Percentiles rank a stretch among this genome's conserved stretches.
phyloP scores from a whole-genome alignment of 2,329 filamentous ascomycete genomes.

The Emmonsiellopsis sp. region DNA sequence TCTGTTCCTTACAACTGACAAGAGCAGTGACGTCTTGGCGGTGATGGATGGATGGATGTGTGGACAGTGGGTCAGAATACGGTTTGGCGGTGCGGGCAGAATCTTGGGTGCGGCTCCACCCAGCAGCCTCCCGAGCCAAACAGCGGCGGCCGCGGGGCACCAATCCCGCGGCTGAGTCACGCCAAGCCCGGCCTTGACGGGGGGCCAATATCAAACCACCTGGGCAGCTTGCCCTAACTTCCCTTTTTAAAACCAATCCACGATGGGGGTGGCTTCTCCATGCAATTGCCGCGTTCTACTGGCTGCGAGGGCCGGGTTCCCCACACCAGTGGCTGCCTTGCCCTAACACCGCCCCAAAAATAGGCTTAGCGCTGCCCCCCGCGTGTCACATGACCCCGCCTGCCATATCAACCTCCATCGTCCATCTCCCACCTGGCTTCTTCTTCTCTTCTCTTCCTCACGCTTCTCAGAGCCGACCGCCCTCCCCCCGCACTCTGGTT shows the following conservation, averaged over 20 bases:
- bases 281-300: constrained; percentile 5
- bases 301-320: not conserved
- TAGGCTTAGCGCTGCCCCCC: not conserved
- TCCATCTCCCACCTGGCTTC: constrained; percentile 24
- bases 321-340: constrained; percentile 4
- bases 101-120: not conserved
- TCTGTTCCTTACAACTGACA: too few species aligned
- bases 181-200: not conserved
- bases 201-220: not conserved
- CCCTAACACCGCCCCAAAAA: constrained; percentile 1
- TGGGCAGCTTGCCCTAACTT: too few species aligned
- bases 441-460: constrained; percentile 36
- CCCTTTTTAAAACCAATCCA: too few species aligned
- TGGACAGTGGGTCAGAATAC: not conserved
- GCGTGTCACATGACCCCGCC: constrained; percentile 16
- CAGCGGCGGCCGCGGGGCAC: not conserved
- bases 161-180: not conserved
- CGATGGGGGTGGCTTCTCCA: too few species aligned
- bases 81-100: not conserved
- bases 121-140: not conserved
- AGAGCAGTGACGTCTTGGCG: too few species aligned
- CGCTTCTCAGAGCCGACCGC: constrained; percentile 35
- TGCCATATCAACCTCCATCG: constrained; percentile 30
- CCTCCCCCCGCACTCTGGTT: constrained; percentile 20
- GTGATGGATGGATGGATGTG: not conserved